Conservation (phyloP, 1,284 basidiomycete species). For the Ustilago xerochloae region DNA sequence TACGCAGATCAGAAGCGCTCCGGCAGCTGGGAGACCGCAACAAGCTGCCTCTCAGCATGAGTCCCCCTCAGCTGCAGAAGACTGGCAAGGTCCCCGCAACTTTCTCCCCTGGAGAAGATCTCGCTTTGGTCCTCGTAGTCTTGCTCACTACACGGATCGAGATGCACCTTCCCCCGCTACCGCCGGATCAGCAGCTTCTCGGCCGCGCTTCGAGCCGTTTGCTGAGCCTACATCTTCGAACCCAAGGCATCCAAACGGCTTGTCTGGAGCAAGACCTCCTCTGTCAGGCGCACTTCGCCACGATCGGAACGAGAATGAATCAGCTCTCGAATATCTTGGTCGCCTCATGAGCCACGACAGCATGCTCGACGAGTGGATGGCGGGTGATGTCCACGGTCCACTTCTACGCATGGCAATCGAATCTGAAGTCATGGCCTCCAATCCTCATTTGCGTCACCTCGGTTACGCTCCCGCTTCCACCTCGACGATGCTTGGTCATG, state of each 20-base stretch:
- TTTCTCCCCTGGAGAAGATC: slow-evolving; percentile 10
- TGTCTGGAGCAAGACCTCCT: neutral
- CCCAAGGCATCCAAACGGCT: neutral
- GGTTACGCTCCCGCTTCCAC: slow-evolving; percentile 21
- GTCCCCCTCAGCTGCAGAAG: neutral
- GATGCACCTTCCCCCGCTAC: neutral
- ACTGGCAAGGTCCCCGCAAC: neutral
- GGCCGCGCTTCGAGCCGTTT: slow-evolving; percentile 22
- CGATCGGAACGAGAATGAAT: slow-evolving; percentile 24
- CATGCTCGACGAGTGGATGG: slow-evolving; percentile 37
- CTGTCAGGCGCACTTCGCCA: neutral
- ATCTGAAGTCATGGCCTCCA: neutral
- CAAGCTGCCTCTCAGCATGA: neutral
- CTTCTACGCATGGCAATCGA: slow-evolving; percentile 37
- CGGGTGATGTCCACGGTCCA: slow-evolving; percentile 14
- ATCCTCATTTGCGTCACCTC: slow-evolving; percentile 2
- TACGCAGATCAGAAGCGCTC: too few relatives aligned
- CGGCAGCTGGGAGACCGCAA: neutral
- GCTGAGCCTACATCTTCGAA: neutral
- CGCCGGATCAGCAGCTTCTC: neutral
- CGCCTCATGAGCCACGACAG: slow-evolving; percentile 41
- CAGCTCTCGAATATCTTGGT: slow-evolving; percentile 40
- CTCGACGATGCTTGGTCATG: slow-evolving; percentile 7
- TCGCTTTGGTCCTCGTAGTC: slow-evolving; percentile 21
- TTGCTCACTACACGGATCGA: slow-evolving; percentile 8